Conservation (phyloP, 176 grass and related monocot genomes). For the Typha latifolia region DNA sequence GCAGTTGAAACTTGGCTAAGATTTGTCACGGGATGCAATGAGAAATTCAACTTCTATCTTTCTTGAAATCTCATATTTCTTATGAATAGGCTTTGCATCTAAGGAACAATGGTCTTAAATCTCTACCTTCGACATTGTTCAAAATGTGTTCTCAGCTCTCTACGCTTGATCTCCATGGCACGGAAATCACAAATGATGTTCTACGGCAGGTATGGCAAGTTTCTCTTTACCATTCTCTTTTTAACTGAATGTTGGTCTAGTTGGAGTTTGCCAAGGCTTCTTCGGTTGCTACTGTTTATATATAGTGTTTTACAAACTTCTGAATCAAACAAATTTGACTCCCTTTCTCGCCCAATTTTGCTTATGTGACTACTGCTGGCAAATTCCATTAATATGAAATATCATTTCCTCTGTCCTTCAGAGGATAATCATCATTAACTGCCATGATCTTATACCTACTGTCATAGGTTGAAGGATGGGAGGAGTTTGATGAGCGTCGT, state of each 20-base stretch:
- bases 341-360: no score
- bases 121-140: conserved; percentile 60
- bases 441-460: neutral
- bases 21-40: no score
- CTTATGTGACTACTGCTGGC: no score
- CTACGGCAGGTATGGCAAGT: conserved; percentile 61
- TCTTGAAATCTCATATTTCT: neutral
- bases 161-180: conserved; percentile 87
- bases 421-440: neutral
- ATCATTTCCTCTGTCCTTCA: neutral
- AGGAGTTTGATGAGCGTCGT: conserved; percentile 71
- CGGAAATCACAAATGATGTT: conserved; percentile 83
- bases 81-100: conserved; percentile 51
- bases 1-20: no score
- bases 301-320: no score
- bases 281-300: neutral
- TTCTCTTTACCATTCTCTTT: neutral
- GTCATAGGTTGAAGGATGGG: conserved; percentile 75
- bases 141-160: conserved; percentile 56
- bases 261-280: neutral
- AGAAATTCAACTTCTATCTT: neutral
- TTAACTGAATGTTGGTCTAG: neutral
- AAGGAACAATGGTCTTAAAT: conserved; percentile 76
- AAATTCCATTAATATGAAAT: neutral
- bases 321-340: no score